phyloP scores from a whole-genome alignment of 2,329 filamentous ascomycete species.

The Colletotrichum agaves region DNA sequence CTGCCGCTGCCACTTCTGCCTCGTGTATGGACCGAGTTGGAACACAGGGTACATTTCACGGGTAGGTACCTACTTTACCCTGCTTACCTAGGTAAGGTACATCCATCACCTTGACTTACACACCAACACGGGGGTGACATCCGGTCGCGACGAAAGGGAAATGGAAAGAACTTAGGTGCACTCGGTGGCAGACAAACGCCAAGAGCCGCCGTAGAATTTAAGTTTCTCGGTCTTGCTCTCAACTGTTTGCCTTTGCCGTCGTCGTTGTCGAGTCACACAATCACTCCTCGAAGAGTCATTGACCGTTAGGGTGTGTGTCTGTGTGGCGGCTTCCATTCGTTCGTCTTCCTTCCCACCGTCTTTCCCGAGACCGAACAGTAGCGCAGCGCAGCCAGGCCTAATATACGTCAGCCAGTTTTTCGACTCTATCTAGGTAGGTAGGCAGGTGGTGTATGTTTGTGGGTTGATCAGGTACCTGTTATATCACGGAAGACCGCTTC shows the following conservation, averaged over 20 bases:
- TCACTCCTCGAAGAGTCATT: conserved; percentile 15
- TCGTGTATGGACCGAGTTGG: background rate
- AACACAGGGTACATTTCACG: too few species aligned
- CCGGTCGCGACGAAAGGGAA: background rate
- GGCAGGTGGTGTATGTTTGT: too few species aligned
- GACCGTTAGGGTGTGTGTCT: conserved; percentile 32
- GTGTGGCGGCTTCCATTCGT: conserved; percentile 29
- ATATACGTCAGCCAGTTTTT: background rate
- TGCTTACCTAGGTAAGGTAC: background rate
- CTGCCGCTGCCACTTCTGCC: background rate
- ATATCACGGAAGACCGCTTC: too few species aligned
- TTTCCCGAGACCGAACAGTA: background rate
- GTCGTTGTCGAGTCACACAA: conserved; percentile 25
- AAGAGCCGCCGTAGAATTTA: conserved; percentile 6
- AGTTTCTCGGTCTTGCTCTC: background rate
- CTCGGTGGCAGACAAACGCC: background rate
- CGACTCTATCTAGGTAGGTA: too few species aligned
- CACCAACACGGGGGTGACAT: too few species aligned
- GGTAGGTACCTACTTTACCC: background rate
- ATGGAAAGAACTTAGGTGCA: background rate
- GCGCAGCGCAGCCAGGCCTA: background rate
- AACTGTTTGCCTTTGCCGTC: conserved; percentile 15
- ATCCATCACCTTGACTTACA: too few species aligned
- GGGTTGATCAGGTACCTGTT: too few species aligned
- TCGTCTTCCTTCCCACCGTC: background rate